A percentile compares a stretch with the other conserved stretches of the same genome.
Conservation (phyloP, 1,284 basidiomycete genomes). For the Chondrostereum purpureum region DNA sequence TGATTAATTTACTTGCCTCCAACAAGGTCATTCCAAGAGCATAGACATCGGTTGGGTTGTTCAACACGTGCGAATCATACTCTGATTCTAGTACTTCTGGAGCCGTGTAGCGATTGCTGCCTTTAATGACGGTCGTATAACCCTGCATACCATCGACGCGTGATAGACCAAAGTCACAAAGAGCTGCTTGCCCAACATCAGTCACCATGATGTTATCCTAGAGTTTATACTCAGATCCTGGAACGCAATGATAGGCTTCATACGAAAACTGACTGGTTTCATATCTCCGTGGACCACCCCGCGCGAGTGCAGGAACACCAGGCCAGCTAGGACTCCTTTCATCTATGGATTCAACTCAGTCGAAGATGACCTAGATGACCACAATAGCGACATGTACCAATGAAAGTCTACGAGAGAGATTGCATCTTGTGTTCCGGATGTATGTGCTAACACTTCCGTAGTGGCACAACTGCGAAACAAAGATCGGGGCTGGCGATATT, state of each 20-base stretch:
- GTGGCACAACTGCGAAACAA: neutral
- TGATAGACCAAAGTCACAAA: constrained; percentile 17
- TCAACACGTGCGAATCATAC: neutral
- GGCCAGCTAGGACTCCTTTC: constrained; percentile 10
- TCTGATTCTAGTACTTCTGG: neutral
- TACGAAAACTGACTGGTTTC: constrained; percentile 17
- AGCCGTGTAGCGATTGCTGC: neutral
- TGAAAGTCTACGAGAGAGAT: neutral
- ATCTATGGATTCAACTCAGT: neutral
- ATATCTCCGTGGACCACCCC: constrained; percentile 25
- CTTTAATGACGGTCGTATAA: neutral
- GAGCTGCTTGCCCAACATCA: constrained; percentile 12
- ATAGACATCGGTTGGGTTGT: neutral
- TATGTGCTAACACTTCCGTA: neutral
- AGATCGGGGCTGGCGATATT: neutral
- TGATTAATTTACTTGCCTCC: too few relatives aligned
- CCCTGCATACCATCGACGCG: neutral
- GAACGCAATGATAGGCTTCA: constrained; percentile 1
- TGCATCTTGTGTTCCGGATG: neutral
- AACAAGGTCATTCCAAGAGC: neutral
- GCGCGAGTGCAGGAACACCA: constrained; percentile 22
- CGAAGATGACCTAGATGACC: neutral
- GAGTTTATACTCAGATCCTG: neutral
- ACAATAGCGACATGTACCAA: neutral
- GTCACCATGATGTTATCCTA: constrained; percentile 21